A percentile compares a stretch with the other conserved stretches of the same genome.
Evolutionary conservation across 495 filamentous ascomycete genomes (phyloP).

Genomic region (Arthonia radiata): DNA sequence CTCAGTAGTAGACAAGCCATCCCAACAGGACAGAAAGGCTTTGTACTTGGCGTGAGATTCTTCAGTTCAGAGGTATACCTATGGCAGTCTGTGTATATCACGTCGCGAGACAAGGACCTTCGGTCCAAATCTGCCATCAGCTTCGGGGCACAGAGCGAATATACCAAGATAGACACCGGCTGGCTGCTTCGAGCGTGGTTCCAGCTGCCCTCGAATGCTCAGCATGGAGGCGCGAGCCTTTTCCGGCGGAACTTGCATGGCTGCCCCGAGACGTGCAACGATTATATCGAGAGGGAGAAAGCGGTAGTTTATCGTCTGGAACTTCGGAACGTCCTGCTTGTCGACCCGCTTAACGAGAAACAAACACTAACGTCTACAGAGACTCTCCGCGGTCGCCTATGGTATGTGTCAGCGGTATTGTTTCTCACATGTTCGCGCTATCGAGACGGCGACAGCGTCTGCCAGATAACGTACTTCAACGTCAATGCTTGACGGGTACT

Average conservation of each 20-base stretch:
- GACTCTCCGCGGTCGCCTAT: slow-evolving; percentile 14
- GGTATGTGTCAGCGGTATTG: too few species aligned
- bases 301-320: slow-evolving; percentile 50
- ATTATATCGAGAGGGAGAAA: slow-evolving; percentile 51
- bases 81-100: slow-evolving; percentile 41
- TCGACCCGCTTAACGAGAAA: slow-evolving; percentile 48
- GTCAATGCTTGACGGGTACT: slow-evolving; percentile 1
- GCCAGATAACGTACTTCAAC: slow-evolving; percentile 5
- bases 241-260: slow-evolving; percentile 40
- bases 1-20: slow-evolving; percentile 28
- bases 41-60: slow-evolving; percentile 26
- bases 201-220: slow-evolving; percentile 34
- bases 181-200: slow-evolving; percentile 20
- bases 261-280: slow-evolving; percentile 34
- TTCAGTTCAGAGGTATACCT: slow-evolving; percentile 28
- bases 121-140: slow-evolving; percentile 23
- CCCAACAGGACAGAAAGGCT: slow-evolving; percentile 25
- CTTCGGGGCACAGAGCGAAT: slow-evolving; percentile 45
- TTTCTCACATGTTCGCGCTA: too few species aligned
- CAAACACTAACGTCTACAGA: slow-evolving; percentile 47
- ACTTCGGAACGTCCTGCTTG: slow-evolving; percentile 27
- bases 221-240: slow-evolving; percentile 28
- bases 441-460: too few species aligned
- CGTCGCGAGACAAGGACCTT: slow-evolving; percentile 41
- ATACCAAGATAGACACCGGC: slow-evolving; percentile 51